Percentiles rank a stretch among this genome's conserved stretches.
These are phyloP conservation scores for Pyricularia sp. DNA, from an alignment of 2,329 filamentous ascomycete genomes.

Conservation along the genomic window DNA sequence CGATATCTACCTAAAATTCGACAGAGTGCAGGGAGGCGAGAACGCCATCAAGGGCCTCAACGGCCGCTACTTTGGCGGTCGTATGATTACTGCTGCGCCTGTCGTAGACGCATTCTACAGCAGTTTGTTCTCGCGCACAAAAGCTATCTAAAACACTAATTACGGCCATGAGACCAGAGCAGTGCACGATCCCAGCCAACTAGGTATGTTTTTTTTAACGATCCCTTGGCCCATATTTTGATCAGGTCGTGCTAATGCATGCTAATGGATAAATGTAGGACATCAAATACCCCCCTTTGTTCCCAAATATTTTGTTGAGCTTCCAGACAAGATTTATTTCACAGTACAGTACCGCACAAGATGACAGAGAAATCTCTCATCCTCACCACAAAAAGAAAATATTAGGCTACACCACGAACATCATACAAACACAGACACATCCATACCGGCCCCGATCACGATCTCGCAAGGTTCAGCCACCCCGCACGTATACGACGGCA, in stretches of 20 bases:
- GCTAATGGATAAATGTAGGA: neutral
- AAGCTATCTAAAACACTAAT: conserved; percentile 65
- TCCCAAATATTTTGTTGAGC: neutral
- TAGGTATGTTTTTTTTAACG: neutral
- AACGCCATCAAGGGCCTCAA: conserved; percentile 98
- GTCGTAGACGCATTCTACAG: conserved; percentile 99
- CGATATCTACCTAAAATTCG: conserved; percentile 98
- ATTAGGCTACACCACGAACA: neutral
- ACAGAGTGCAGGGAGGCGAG: conserved; percentile 87
- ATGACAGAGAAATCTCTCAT: neutral
- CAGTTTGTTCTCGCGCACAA: conserved; percentile 84
- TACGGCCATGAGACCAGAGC: conserved; percentile 23
- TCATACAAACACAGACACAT: neutral
- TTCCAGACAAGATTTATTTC: neutral
- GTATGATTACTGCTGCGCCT: conserved; percentile 86
- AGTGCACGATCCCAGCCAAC: neutral
- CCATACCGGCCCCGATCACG: neutral
- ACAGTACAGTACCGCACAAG: neutral
- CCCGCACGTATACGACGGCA: neutral
- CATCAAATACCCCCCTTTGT: neutral
- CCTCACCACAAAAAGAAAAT: neutral
- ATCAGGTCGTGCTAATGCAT: neutral
- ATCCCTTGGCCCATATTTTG: neutral
- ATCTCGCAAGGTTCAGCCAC: neutral
- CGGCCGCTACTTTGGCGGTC: conserved; percentile 88